phyloP scores from a whole-genome alignment of 495 filamentous ascomycete genomes.

The Lichina pygmaea region DNA sequence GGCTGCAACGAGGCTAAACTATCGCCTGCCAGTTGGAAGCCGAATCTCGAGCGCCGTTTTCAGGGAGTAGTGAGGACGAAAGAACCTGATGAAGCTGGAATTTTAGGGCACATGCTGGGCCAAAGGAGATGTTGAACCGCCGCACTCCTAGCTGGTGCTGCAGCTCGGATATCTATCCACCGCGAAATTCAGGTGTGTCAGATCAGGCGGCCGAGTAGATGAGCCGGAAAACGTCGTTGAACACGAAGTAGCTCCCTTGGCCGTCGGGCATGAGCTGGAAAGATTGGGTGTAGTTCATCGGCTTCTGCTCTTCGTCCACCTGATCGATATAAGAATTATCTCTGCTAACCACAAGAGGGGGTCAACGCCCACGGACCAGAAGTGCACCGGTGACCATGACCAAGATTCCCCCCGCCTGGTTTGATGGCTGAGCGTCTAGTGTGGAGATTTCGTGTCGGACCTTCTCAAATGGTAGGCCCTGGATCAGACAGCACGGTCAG shows the following conservation, averaged over 20 bases:
- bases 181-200: neutral
- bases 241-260: conserved; percentile 49
- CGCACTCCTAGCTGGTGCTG: too few relatives aligned
- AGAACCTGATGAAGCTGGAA: too few relatives aligned
- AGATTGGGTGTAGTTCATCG: conserved; percentile 62
- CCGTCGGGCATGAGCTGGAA: conserved; percentile 57
- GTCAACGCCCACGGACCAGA: conserved; percentile 21
- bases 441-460: conserved; percentile 42
- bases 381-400: conserved; percentile 70
- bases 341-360: neutral
- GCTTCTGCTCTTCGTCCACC: conserved; percentile 57
- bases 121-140: too few relatives aligned
- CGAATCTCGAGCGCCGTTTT: too few relatives aligned
- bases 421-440: conserved; percentile 50
- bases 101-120: too few relatives aligned
- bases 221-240: conserved; percentile 81
- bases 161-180: too few relatives aligned
- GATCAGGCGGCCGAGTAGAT: conserved; percentile 20
- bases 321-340: conserved; percentile 10
- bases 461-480: conserved; percentile 58
- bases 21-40: too few relatives aligned
- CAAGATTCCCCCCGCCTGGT: conserved; percentile 32
- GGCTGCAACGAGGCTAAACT: too few relatives aligned
- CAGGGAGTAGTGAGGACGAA: too few relatives aligned
- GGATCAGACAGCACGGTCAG: neutral